Evolutionary conservation across 768 basidiomycete species (phyloP), one percentile per base, ranked within the genome.

Genomic region (Boletus vermiculosoides): DNA sequence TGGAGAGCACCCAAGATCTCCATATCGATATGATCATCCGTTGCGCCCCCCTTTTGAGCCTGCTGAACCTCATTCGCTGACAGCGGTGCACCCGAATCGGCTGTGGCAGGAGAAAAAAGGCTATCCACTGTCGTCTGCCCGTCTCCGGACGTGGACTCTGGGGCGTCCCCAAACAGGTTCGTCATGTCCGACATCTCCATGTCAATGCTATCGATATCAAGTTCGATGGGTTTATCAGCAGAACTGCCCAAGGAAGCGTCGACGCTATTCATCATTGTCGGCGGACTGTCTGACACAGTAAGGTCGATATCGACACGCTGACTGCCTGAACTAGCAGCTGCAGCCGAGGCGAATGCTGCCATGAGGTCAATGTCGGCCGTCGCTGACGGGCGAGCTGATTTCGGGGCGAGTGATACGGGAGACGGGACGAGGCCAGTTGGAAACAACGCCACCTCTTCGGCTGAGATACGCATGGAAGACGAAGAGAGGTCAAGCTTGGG

Each of bases 401-500:
- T 88, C 2, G 91, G 91, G 0, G 89, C 91, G 37, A 93, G 80
- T 5, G 86, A 89, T 33, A 92, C 90, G 8, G 91, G 91, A 7
- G 90, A 92, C 2, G 72, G 72, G 30, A 86, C 78, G 46, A 90
- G 74, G 2, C 85, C 84, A 45, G 79, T 84, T 1, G 80, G 73
- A 47, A 82, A 86, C 53, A 83, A 66, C 6, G 80, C 73, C 7
- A 77, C 79, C 62, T 90, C 88, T 42, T 86, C 85, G 0, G 86
- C 76, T n/a, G 81, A 73, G 30, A 90, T 78, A 45, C 84, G 83
- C 54, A 91, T 76, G 12, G 84, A 76, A 13, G 84, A 73, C 1
- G 87, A 78, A n/a, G 90, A 89, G 6, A 93, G 77, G 65, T 93
- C 91, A n/a, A 92, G 82, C 63, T 91, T 92, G 52, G 82, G 82